Percentiles rank a stretch among this genome's conserved stretches.
Conservation (phyloP, 495 filamentous ascomycete species). For the Entonaema liquescens region DNA sequence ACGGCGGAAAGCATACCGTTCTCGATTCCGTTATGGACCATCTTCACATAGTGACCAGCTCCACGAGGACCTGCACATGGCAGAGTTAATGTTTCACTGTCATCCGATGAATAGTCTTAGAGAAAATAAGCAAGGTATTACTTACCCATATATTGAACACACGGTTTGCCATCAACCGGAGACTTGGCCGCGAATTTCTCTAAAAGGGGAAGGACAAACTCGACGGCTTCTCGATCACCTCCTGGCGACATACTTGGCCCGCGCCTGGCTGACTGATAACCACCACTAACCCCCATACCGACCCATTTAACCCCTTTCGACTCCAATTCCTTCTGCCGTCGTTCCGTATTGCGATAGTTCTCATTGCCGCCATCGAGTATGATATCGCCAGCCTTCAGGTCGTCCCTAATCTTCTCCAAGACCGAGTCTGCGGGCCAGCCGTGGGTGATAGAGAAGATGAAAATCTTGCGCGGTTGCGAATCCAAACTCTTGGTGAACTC, state of each 20-base stretch:
- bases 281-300: slow-evolving; percentile 74
- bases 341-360: slow-evolving; percentile 72
- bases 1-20: slow-evolving; percentile 66
- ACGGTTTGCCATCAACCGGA: slow-evolving; percentile 59
- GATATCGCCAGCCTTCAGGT: slow-evolving; percentile 69
- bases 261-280: slow-evolving; percentile 71
- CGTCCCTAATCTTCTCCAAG: slow-evolving; percentile 63
- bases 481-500: slow-evolving; percentile 31
- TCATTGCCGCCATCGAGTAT: slow-evolving; percentile 79
- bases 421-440: slow-evolving; percentile 73
- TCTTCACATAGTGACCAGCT: slow-evolving; percentile 78
- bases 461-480: slow-evolving; percentile 51
- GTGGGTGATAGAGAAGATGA: slow-evolving; percentile 75
- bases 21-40: slow-evolving; percentile 82
- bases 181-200: slow-evolving; percentile 49
- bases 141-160: slow-evolving; percentile 57
- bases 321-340: slow-evolving; percentile 65
- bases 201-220: slow-evolving; percentile 70
- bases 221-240: slow-evolving; percentile 65
- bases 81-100: neutral
- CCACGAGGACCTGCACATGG: slow-evolving; percentile 59
- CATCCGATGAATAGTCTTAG: neutral
- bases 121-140: too few species aligned
- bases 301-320: slow-evolving; percentile 68
- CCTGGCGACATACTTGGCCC: slow-evolving; percentile 73